A percentile compares a stretch with the other conserved stretches of the same genome.
Evolutionary conservation across 2,329 filamentous ascomycete species (phyloP).

Genomic region (Stemphylium lycopersici): DNA sequence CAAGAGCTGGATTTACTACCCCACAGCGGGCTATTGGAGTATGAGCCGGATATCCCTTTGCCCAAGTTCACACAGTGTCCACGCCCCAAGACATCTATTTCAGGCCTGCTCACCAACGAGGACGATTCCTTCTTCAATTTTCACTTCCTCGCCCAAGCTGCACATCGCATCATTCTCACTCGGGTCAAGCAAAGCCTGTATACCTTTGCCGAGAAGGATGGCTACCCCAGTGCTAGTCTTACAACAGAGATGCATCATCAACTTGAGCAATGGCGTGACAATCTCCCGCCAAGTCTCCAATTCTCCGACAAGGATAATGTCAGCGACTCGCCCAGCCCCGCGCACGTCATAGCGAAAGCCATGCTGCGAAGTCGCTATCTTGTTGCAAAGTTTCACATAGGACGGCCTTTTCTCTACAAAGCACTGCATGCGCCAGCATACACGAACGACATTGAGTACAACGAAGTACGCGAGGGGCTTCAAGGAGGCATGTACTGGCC

Average conservation of each 20-base stretch:
- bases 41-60: slow-evolving; percentile 60
- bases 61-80: slow-evolving; percentile 60
- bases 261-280: slow-evolving; percentile 61
- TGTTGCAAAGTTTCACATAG: slow-evolving; percentile 48
- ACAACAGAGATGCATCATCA: slow-evolving; percentile 61
- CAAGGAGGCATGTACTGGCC: slow-evolving; percentile 47
- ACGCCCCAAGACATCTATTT: slow-evolving; percentile 42
- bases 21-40: slow-evolving; percentile 57
- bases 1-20: slow-evolving; percentile 60
- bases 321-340: slow-evolving; percentile 40
- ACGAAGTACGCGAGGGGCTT: slow-evolving; percentile 36
- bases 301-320: slow-evolving; percentile 49
- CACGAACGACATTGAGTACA: slow-evolving; percentile 41
- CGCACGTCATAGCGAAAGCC: slow-evolving; percentile 48
- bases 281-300: slow-evolving; percentile 57
- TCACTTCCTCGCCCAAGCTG: slow-evolving; percentile 63
- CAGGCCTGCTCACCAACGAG: slow-evolving; percentile 49
- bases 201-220: slow-evolving; percentile 53
- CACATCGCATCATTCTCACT: slow-evolving; percentile 62
- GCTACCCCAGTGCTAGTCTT: slow-evolving; percentile 54
- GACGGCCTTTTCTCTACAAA: slow-evolving; percentile 48
- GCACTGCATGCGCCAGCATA: slow-evolving; percentile 40
- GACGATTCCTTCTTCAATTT: slow-evolving; percentile 63
- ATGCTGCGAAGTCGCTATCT: slow-evolving; percentile 48
- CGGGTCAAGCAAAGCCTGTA: slow-evolving; percentile 60